Percentiles rank a stretch among this genome's conserved stretches.
Conservation (phyloP, 305 asterid species). For the Solanum aculeatissimum region DNA sequence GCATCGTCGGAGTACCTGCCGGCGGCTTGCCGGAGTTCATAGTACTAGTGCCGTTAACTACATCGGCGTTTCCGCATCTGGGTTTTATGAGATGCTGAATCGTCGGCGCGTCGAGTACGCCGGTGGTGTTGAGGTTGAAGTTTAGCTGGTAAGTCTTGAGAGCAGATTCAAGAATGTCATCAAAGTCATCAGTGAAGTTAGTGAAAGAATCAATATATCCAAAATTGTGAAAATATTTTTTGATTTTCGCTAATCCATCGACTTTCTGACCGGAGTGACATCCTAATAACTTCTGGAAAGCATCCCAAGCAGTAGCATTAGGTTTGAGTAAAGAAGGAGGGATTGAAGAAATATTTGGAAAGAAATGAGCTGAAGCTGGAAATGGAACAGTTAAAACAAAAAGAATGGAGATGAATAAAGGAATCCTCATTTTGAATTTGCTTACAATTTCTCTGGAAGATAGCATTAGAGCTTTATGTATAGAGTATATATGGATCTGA, state of each 20-base stretch:
- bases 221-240: conserved; percentile 50
- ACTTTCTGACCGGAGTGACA: conserved; percentile 42
- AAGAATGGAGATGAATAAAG: neutral
- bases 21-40: conserved; percentile 44
- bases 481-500: neutral
- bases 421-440: conserved; percentile 20
- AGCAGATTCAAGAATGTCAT: conserved; percentile 46
- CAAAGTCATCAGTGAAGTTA: conserved; percentile 60
- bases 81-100: conserved; percentile 39
- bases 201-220: conserved; percentile 43
- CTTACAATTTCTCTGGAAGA: neutral
- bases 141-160: conserved; percentile 58
- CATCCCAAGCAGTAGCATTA: conserved; percentile 46
- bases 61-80: conserved; percentile 68
- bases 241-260: conserved; percentile 43
- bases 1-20: conserved; percentile 7
- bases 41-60: conserved; percentile 49
- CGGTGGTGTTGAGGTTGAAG: conserved; percentile 63
- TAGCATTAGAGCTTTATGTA: neutral
- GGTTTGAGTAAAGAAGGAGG: conserved; percentile 31
- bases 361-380: conserved; percentile 44
- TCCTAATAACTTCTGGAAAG: conserved; percentile 36
- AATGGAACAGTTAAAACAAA: neutral
- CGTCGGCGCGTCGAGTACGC: conserved; percentile 45
- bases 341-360: conserved; percentile 49